phyloP scores from a whole-genome alignment of 208 protist genomes.

The Trypanosoma melophagium region DNA sequence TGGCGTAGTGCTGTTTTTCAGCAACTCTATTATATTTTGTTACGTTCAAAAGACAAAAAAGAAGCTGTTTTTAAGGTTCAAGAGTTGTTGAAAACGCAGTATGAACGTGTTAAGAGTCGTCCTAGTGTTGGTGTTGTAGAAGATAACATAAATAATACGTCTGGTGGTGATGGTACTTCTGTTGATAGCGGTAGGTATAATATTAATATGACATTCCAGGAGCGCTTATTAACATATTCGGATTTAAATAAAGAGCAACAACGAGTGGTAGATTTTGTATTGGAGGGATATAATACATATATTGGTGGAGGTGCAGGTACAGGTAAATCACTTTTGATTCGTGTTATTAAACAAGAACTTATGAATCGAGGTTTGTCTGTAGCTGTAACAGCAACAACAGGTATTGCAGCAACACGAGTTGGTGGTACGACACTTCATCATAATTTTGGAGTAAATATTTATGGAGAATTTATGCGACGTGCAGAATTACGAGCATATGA shows the following conservation, averaged over 20 bases:
- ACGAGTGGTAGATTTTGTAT: slow-evolving; percentile 66
- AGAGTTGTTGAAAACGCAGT: slow-evolving; percentile 46
- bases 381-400: slow-evolving; percentile 83
- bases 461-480: slow-evolving; percentile 67
- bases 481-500: slow-evolving; percentile 75
- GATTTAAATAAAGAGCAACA: slow-evolving; percentile 86
- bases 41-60: not conserved
- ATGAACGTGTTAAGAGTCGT: slow-evolving; percentile 31
- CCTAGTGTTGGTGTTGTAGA: slow-evolving; percentile 39
- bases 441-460: slow-evolving; percentile 80
- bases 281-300: slow-evolving; percentile 80
- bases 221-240: slow-evolving; percentile 50
- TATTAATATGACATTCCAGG: slow-evolving; percentile 29
- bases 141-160: slow-evolving; percentile 1
- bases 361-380: slow-evolving; percentile 60
- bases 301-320: slow-evolving; percentile 89
- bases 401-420: slow-evolving; percentile 77
- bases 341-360: slow-evolving; percentile 75
- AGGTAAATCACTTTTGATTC: slow-evolving; percentile 85
- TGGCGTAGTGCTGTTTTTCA: slow-evolving; percentile 57
- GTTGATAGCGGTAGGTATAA: not conserved
- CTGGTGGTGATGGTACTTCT: not conserved
- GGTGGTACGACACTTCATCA: slow-evolving; percentile 88
- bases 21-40: slow-evolving; percentile 44
- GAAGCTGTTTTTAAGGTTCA: slow-evolving; percentile 38